Percentiles rank a stretch among this genome's conserved stretches.
phyloP scores from a whole-genome alignment of 768 basidiomycete genomes.

The Auricularia sp. region DNA sequence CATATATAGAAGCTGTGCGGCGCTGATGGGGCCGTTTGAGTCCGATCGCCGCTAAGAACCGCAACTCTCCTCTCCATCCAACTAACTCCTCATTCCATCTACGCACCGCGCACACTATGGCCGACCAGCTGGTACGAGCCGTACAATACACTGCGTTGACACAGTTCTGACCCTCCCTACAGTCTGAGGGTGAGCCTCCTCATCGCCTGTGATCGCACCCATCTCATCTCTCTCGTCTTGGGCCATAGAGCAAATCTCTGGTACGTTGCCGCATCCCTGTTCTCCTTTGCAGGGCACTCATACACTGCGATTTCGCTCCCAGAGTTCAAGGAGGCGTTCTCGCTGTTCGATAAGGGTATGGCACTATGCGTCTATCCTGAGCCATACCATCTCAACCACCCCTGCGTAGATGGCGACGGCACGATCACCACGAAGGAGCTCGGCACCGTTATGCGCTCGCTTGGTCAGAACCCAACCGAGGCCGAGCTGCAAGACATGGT shows the following conservation, averaged over 20 bases:
- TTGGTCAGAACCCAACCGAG: slow-evolving; percentile 89
- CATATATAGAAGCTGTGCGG: not conserved
- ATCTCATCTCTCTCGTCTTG: not conserved
- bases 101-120: slow-evolving; percentile 27
- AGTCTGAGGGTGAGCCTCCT: slow-evolving; percentile 49
- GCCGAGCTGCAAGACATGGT: slow-evolving; percentile 83
- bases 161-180: not conserved
- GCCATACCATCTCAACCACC: not conserved
- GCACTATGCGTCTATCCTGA: slow-evolving; percentile 8
- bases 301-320: slow-evolving; percentile 6
- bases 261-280: slow-evolving; percentile 31
- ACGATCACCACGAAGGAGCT: slow-evolving; percentile 87
- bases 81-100: slow-evolving; percentile 3
- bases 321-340: slow-evolving; percentile 99
- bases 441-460: slow-evolving; percentile 86
- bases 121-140: slow-evolving; percentile 41
- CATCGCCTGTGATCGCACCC: slow-evolving; percentile 9
- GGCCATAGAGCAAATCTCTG: slow-evolving; percentile 75
- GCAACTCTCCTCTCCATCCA: not conserved
- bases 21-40: not conserved
- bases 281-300: not conserved
- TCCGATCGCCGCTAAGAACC: not conserved
- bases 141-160: not conserved
- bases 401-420: slow-evolving; percentile 68
- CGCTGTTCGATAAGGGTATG: slow-evolving; percentile 90